A percentile compares a stretch with the other conserved stretches of the same genome.
Conservation (phyloP, 768 basidiomycete genomes). For the Cubamyces lactineus region DNA sequence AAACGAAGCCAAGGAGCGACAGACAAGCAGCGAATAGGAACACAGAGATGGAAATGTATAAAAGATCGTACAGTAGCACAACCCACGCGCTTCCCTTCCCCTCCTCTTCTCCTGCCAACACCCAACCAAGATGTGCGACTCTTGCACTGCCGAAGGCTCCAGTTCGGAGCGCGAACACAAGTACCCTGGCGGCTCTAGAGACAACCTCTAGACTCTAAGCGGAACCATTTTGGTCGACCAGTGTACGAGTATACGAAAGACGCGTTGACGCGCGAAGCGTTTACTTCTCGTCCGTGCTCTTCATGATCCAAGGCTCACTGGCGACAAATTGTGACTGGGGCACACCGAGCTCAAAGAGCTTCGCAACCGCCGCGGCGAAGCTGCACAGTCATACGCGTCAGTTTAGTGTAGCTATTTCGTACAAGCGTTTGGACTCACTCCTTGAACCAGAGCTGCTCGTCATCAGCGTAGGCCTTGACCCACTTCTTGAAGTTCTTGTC, state of each 20-base stretch:
- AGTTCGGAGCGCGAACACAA: too few species aligned
- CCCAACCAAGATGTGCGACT: background rate
- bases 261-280: background rate
- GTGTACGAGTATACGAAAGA: background rate
- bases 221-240: background rate
- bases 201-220: conserved; percentile 23
- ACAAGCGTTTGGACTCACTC: conserved; percentile 60
- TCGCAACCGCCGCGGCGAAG: conserved; percentile 78
- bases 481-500: conserved; percentile 94
- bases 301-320: conserved; percentile 77
- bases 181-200: background rate
- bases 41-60: background rate
- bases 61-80: conserved; percentile 10
- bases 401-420: background rate
- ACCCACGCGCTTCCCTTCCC: conserved; percentile 4
- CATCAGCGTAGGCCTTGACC: conserved; percentile 85
- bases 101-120: background rate
- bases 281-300: conserved; percentile 47
- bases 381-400: conserved; percentile 42
- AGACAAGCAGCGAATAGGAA: background rate
- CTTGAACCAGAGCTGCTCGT: conserved; percentile 87
- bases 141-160: background rate
- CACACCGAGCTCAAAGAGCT: conserved; percentile 92
- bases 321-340: conserved; percentile 76
- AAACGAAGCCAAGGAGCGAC: background rate